Percentiles rank a stretch among this genome's conserved stretches.
phyloP scores from a whole-genome alignment of 805 yeast genomes.

The Brettanomyces nanus region DNA sequence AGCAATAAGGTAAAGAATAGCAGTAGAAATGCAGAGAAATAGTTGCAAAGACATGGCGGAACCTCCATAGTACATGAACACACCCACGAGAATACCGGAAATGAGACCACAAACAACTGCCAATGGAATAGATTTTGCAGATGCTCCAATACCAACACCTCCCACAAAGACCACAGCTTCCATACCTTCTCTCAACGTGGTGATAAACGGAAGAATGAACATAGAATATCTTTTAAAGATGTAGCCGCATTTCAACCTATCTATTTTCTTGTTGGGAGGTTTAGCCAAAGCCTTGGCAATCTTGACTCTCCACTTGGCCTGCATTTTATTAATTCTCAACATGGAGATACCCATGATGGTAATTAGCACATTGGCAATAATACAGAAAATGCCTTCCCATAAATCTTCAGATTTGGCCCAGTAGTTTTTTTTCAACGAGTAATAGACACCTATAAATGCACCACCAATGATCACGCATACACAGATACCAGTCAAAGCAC shows the following conservation, averaged over 20 bases:
- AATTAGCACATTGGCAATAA: conserved; percentile 80
- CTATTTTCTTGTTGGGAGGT: conserved; percentile 37
- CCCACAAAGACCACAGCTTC: conserved; percentile 93
- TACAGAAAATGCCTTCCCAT: conserved; percentile 91
- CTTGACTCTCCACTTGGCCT: conserved; percentile 90
- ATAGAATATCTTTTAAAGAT: conserved; percentile 65
- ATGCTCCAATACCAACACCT: conserved; percentile 64
- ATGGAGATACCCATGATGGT: conserved; percentile 89
- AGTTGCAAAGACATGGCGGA: conserved; percentile 69
- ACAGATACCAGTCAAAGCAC: conserved; percentile 59
- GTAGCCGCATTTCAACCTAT: conserved; percentile 42
- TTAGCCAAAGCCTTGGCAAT: conserved; percentile 73
- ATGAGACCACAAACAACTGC: conserved; percentile 78
- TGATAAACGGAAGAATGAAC: conserved; percentile 79
- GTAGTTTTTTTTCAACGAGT: conserved; percentile 65
- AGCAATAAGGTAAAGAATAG: conserved; percentile 75
- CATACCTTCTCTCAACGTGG: conserved; percentile 87
- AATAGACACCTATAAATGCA: conserved; percentile 87
- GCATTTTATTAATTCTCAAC: conserved; percentile 90
- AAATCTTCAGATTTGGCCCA: conserved; percentile 81
- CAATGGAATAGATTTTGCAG: conserved; percentile 61
- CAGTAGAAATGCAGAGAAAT: conserved; percentile 75
- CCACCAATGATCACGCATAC: conserved; percentile 77
- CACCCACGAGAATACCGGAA: conserved; percentile 66
- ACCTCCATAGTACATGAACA: conserved; percentile 68